Base-by-base conservation (phyloP, 192 early-diverging fungal genomes). In the Backusella macrospora region DNA sequence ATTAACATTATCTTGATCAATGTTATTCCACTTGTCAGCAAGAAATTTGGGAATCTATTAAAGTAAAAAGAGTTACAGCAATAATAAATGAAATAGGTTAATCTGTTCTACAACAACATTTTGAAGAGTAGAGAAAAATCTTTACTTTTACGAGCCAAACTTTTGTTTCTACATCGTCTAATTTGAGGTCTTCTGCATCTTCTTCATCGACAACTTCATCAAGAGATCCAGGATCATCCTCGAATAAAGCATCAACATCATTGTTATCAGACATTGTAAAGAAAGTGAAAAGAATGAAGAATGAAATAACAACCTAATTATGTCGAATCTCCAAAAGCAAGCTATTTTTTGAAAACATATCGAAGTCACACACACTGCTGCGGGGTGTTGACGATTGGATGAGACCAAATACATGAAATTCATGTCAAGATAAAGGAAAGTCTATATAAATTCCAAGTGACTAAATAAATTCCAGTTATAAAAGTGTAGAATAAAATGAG, bases 121-220 rank as follows among this genome's bases (percentile, higher is more conserved):
- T 23, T 4, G 18, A 8, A 21, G 12, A 64, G 7, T 8, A 65
- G 39, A 40, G 18, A 43, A 10, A 23, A 66, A 29, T 29, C n/a
- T n/a, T 55, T 82, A 86, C 87, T 78, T 99, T 99, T 42, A 98
- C 95, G 8, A 98, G 88, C 96, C 96, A 98, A 16, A 94, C 90
- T 78, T 95, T 93, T 59, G 85, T 91, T 2, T 82, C 87, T 12
- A 89, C 74, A 37, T 89, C 85, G 18, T 87, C 79, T 73, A 93
- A 77, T 65, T 90, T 84, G n/a, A 94, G 76, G 43, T 90, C 87
- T 16, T 93, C 93, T 10, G 79, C 88, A 47, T 92, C 90, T 21
- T 94, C 92, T 42, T 86, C 84, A 52, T 84, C 83, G 26, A 82
- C 73, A n/a, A 85, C 72, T 46, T 84, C 86, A 23, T 82, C 86